A percentile compares a stretch with the other conserved stretches of the same genome.
These are phyloP conservation scores for Pulicaria dysenterica DNA, from an alignment of 129 eudicot genomes.

Conservation along the genomic window DNA sequence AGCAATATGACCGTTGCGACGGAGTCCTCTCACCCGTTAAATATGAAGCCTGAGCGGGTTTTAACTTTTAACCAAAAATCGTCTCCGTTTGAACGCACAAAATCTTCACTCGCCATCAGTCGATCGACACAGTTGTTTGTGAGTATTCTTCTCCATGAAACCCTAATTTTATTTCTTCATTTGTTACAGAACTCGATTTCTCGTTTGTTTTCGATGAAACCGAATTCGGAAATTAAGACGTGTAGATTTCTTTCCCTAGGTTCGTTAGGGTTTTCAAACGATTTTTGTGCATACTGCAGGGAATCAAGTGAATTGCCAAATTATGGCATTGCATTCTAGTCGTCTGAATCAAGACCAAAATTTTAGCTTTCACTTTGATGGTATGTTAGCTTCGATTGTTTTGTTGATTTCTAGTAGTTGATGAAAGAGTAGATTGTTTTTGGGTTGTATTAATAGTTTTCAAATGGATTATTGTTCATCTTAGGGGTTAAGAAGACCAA, in stretches of 20 bases:
- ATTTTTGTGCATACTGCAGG: conserved; percentile 13
- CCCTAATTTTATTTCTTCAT: conserved; percentile 11
- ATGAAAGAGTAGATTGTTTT: too few relatives aligned
- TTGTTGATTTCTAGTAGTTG: neutral
- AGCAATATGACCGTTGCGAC: conserved; percentile 33
- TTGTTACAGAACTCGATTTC: conserved; percentile 14
- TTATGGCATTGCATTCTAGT: conserved; percentile 49
- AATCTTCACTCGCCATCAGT: neutral
- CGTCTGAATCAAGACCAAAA: conserved; percentile 63
- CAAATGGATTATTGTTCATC: conserved; percentile 4
- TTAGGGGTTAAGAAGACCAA: conserved; percentile 37
- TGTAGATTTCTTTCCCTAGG: neutral
- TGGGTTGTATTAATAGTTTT: conserved; percentile 12
- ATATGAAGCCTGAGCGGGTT: neutral
- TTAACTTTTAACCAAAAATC: neutral
- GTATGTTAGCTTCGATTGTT: conserved; percentile 25
- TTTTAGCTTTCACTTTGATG: conserved; percentile 49
- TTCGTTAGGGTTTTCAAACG: too few relatives aligned
- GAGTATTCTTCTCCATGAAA: conserved; percentile 24
- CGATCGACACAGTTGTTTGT: conserved; percentile 4
- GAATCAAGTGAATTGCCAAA: conserved; percentile 25
- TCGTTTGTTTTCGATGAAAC: neutral
- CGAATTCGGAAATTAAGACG: neutral
- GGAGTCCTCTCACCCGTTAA: neutral
- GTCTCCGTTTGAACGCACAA: neutral